phyloP scores from a whole-genome alignment of 139 green algal genomes.

The Edaphochlamys debaryana region DNA sequence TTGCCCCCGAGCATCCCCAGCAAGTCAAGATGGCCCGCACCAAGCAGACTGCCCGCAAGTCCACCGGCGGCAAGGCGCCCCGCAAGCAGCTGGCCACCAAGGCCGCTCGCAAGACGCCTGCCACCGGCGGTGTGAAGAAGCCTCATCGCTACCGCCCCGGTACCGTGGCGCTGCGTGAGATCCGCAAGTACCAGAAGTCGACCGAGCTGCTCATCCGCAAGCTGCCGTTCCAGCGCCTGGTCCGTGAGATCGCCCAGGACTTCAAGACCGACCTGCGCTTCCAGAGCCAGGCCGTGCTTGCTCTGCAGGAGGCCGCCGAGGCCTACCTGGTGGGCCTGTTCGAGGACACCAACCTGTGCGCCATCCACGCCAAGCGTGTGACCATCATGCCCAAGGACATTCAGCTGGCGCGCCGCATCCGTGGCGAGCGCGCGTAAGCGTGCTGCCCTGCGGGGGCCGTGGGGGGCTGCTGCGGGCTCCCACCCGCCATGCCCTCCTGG shows the following conservation, averaged over 20 bases:
- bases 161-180: slow-evolving; percentile 90
- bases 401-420: slow-evolving; percentile 62
- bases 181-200: slow-evolving; percentile 94
- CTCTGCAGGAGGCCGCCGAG: slow-evolving; percentile 96
- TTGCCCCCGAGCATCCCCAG: too few relatives aligned
- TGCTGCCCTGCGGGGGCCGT: too few relatives aligned
- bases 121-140: slow-evolving; percentile 83
- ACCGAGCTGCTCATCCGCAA: slow-evolving; percentile 95
- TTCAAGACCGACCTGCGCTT: slow-evolving; percentile 99
- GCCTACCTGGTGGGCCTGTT: slow-evolving; percentile 97
- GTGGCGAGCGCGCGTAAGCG: slow-evolving; percentile 59
- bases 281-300: slow-evolving; percentile 92
- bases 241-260: slow-evolving; percentile 97
- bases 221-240: slow-evolving; percentile 95
- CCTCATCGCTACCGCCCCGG: slow-evolving; percentile 89
- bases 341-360: slow-evolving; percentile 88
- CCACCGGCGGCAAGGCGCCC: slow-evolving; percentile 93
- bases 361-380: slow-evolving; percentile 95
- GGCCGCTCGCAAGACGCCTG: slow-evolving; percentile 90
- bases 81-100: slow-evolving; percentile 94
- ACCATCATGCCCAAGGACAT: slow-evolving; percentile 75
- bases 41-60: slow-evolving; percentile 98
- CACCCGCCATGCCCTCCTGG: too few relatives aligned
- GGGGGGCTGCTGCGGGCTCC: too few relatives aligned
- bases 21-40: slow-evolving; percentile 95